Percentiles rank a stretch among this genome's conserved stretches.
phyloP scores from a whole-genome alignment of 352 stramenopile species.

The Pythium rishiriense region DNA sequence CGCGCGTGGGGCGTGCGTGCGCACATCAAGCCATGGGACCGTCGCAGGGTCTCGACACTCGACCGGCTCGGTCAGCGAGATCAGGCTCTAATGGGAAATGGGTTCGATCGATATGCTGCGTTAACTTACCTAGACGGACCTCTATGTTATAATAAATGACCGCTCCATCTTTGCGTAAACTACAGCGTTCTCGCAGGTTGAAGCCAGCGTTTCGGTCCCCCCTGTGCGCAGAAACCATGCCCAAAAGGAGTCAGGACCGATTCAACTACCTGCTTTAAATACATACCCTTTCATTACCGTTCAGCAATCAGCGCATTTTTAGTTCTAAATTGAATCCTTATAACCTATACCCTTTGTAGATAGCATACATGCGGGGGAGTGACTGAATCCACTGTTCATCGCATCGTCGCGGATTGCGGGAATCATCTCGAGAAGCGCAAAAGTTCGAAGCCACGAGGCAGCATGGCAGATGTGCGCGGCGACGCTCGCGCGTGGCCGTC shows the following conservation, averaged over 20 bases:
- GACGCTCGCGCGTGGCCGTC: not conserved
- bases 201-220: constrained; percentile 9
- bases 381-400: constrained; percentile 31
- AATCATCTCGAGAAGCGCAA: constrained; percentile 11
- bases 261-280: constrained; percentile 24
- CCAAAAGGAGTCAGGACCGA: constrained; percentile 26
- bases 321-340: not conserved
- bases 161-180: constrained; percentile 12
- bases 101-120: not conserved
- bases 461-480: constrained; percentile 21
- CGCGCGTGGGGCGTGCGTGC: not conserved
- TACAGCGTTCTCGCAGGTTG: constrained; percentile 14
- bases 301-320: not conserved
- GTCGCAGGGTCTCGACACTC: constrained; percentile 15
- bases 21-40: not conserved
- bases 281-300: not conserved
- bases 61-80: not conserved
- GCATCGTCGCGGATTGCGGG: constrained; percentile 20
- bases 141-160: constrained; percentile 27
- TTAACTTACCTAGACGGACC: constrained; percentile 18
- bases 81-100: constrained; percentile 13
- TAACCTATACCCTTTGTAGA: constrained; percentile 10
- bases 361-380: constrained; percentile 18
- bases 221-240: constrained; percentile 22
- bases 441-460: constrained; percentile 11